These are phyloP conservation scores for Sordariomycetes sp. DNA, from an alignment of 2,329 filamentous ascomycete species.

Conservation along the genomic window DNA sequence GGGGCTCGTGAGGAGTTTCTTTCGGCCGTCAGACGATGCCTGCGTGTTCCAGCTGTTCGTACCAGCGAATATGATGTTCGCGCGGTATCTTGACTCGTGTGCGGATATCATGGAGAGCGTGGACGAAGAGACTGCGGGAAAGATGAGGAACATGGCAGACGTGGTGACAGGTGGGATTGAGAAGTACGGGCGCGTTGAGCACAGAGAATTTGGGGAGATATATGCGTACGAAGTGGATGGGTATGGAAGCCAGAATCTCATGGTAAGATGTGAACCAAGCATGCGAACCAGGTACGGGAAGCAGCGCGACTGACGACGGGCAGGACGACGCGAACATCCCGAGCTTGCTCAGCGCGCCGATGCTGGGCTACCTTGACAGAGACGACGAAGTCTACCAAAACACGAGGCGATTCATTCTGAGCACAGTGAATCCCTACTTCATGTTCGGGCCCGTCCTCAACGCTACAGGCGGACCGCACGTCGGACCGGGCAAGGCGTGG, in stretches of 20 bases:
- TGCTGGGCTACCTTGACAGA: constrained; percentile 45
- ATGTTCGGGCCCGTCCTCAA: constrained; percentile 41
- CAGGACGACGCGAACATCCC: constrained; percentile 53
- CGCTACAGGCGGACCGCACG: constrained; percentile 40
- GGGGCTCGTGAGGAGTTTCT: constrained; percentile 75
- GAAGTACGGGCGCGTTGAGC: constrained; percentile 54
- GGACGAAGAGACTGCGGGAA: constrained; percentile 37
- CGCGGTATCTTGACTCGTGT: constrained; percentile 44
- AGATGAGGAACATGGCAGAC: constrained; percentile 47
- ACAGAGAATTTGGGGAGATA: constrained; percentile 51
- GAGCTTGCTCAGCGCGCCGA: constrained; percentile 48
- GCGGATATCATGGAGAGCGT: constrained; percentile 31
- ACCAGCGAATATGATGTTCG: constrained; percentile 79
- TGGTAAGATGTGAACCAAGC: constrained; percentile 24
- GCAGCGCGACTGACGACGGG: constrained; percentile 7
- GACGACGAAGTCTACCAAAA: constrained; percentile 58
- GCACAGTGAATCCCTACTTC: constrained; percentile 64
- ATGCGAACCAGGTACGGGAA: neutral
- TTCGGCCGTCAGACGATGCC: constrained; percentile 85
- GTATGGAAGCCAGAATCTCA: constrained; percentile 48
- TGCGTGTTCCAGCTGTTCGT: constrained; percentile 80
- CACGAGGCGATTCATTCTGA: constrained; percentile 65
- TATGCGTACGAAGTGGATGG: constrained; percentile 64
- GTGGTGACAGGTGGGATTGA: constrained; percentile 55
- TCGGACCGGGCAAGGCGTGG: constrained; percentile 64